phyloP scores from a whole-genome alignment of 2,329 filamentous ascomycete species.

The Huntiella bhutanensis region DNA sequence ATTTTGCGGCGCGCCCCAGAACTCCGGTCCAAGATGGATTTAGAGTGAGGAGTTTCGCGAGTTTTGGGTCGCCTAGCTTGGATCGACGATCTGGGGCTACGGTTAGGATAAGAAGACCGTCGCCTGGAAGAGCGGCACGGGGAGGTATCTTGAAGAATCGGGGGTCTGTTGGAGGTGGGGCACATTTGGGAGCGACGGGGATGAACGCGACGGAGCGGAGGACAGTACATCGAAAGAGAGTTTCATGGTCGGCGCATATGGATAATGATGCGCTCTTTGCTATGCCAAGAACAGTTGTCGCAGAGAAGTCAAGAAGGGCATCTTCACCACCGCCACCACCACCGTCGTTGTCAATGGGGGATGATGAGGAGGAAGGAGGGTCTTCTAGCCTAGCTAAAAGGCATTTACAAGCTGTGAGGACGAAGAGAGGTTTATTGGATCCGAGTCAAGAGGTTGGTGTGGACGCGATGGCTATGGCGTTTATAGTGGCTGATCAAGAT shows the following conservation, averaged over 20 bases:
- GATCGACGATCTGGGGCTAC: background rate
- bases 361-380: background rate
- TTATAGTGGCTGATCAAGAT: constrained; percentile 24
- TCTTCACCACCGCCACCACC: constrained; percentile 12
- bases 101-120: no score
- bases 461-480: constrained; percentile 30
- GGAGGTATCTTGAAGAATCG: no score
- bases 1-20: background rate
- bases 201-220: background rate
- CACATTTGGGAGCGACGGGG: no score
- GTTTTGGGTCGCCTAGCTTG: constrained; percentile 7
- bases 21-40: constrained; percentile 4
- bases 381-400: constrained; percentile 14
- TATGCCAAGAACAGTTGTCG: no score
- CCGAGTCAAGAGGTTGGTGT: constrained; percentile 18
- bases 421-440: background rate
- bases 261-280: constrained; percentile 7
- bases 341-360: constrained; percentile 1
- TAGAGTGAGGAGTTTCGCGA: constrained; percentile 10
- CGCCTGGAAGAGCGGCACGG: no score
- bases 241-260: constrained; percentile 20
- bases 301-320: background rate
- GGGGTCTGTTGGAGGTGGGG: no score
- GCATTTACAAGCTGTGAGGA: constrained; percentile 6
- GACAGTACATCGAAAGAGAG: constrained; percentile 15